phyloP scores from a whole-genome alignment of 1,139 yeast species.

The Tardiomyces blankii region DNA sequence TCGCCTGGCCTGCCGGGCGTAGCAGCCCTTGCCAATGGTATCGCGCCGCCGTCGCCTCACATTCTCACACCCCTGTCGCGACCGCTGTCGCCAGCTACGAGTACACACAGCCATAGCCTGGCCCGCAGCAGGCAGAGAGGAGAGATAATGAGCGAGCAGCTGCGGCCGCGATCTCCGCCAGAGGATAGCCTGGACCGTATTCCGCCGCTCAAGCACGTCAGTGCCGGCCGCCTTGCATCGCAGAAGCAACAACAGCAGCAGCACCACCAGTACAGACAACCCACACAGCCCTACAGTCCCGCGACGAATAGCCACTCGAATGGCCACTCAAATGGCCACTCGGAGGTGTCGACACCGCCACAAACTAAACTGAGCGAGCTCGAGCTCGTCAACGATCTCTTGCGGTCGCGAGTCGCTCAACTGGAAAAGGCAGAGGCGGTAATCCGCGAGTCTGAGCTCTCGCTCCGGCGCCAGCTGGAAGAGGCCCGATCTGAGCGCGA shows the following conservation, averaged over 20 bases:
- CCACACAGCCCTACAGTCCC: too few species aligned
- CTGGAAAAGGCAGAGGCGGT: conserved; percentile 37
- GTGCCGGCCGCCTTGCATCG: conserved; percentile 1
- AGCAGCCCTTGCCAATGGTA: conserved; percentile 2
- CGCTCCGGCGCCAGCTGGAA: not conserved
- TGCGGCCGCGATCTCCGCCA: conserved; percentile 23
- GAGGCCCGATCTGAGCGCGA: not conserved
- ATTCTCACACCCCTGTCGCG: conserved; percentile 20
- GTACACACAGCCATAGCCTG: not conserved
- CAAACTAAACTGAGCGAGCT: conserved; percentile 35
- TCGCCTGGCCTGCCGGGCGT: not conserved
- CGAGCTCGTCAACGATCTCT: conserved; percentile 80
- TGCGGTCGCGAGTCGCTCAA: conserved; percentile 71
- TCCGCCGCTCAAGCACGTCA: conserved; percentile 18
- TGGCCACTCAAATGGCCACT: too few species aligned
- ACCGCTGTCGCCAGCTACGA: conserved; percentile 15
- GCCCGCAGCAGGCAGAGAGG: conserved; percentile 5
- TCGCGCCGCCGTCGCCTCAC: conserved; percentile 9
- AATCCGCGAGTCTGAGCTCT: not conserved
- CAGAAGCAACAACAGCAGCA: not conserved
- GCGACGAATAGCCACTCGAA: too few species aligned
- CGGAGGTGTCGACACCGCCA: not conserved
- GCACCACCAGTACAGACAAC: too few species aligned
- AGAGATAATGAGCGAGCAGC: conserved; percentile 23
- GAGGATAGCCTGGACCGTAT: conserved; percentile 18